phyloP scores from a whole-genome alignment of 2,329 filamentous ascomycete species.

The Fusarium globosum region DNA sequence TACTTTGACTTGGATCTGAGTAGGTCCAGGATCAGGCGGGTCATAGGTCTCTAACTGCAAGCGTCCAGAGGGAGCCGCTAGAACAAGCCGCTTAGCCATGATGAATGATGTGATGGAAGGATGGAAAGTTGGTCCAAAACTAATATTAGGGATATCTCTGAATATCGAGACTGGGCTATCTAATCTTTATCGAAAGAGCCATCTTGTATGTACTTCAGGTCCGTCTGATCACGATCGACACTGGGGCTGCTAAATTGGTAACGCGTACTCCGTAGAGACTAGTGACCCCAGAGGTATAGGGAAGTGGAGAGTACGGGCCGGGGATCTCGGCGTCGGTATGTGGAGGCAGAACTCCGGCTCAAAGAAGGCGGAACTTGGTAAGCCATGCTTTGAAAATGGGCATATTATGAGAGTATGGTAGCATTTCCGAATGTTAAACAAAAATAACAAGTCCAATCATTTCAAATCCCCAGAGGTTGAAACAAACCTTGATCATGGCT shows the following conservation, averaged over 20 bases:
- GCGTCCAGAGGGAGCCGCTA: not conserved
- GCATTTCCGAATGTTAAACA: not conserved
- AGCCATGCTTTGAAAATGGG: not conserved
- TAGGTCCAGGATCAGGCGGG: not conserved
- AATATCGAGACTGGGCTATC: not conserved
- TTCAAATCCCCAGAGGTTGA: fast-evolving
- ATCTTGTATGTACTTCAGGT: not conserved
- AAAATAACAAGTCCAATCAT: not conserved
- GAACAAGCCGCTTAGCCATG: not conserved
- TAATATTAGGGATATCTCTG: too few relatives aligned
- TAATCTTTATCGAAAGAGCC: not conserved
- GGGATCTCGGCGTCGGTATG: not conserved
- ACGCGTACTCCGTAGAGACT: not conserved
- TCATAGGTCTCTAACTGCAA: not conserved
- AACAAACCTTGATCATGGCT: not conserved
- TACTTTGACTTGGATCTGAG: not conserved
- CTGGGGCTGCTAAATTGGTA: not conserved
- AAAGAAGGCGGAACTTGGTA: not conserved
- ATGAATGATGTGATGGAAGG: not conserved
- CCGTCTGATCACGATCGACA: too few relatives aligned
- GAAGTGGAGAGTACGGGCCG: not conserved
- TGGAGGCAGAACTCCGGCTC: not conserved
- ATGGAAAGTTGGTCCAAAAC: too few relatives aligned
- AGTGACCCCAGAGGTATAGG: not conserved
- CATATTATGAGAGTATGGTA: not conserved